Evolutionary conservation across 352 stramenopile genomes (phyloP), one percentile per base, ranked within the genome.

Genomic region (Globisporangium camurandrum): DNA sequence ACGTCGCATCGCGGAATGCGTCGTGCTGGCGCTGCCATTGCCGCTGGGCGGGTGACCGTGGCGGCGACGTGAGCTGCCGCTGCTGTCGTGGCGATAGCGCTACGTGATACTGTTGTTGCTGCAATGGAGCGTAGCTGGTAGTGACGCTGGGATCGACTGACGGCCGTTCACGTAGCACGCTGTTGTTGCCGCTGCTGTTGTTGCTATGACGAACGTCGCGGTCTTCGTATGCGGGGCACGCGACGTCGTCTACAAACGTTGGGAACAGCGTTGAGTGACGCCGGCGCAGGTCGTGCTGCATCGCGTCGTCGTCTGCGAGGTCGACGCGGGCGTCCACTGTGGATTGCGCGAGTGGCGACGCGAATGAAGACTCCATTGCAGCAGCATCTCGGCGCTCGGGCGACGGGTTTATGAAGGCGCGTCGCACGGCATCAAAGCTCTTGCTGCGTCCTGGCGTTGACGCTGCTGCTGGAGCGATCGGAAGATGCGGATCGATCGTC

Each of bases 201-300:
- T 10, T 11, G 10, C 31, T 38, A 10, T 4, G 9, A 16, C n/a
- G 31, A 4, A 38, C 36, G 36, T 17, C 36, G 17, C 11, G 16
- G 23, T 84, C 69, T 38, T 86, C 75, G 54, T 84, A 87, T 0
- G 71, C 75, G 51, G 70, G 72, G 47, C 71, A 87, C 3, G 62
- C 73, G 5, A 63, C 45, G 10, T 85, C 71, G 37, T 87, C 72
- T 69, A 84, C 75, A 27, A 82, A 78, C 5, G 61, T 82, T 26
- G 66, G 68, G 31, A 80, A 70, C 2, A 52, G 52, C 0, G 41
- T 23, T 41, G 57, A 54, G 43, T 48, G 62, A 44, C 45, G 51
- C 40, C 31, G 52, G 37, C 51, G 70, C 51, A 58, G 27, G 49
- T 59, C 46, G 44, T 49, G 3, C 44, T 46, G 46, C 4, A 61